Evolutionary conservation across 2,329 filamentous ascomycete genomes (phyloP), one percentile per base, ranked within the genome.

Genomic region (Aspergillus tubingensis): DNA sequence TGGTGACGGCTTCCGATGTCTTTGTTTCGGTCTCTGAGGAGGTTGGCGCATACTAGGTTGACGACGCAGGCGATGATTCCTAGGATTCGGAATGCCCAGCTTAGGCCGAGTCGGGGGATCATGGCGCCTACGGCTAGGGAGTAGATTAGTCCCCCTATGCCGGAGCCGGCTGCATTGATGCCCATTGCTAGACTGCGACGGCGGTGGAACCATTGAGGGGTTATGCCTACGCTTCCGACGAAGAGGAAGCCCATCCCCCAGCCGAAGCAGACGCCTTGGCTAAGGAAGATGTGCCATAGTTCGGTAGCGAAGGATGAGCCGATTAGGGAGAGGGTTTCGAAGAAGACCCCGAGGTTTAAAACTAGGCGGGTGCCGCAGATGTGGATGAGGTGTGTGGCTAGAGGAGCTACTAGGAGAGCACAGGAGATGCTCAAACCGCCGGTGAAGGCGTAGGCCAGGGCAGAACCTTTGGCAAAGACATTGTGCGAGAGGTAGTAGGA

Each of bases 211-310:
- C 86, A 89, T 62, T 88, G 86, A 3, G 86, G 81, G 0, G 82
- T 76, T 49, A 88, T 83, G 1, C 76, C 74, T 43, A 87, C 83
- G 21, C 77, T 80, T 7, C 81, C 84, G 3, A 86, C 84, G 66
- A 86, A 87, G 1, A 86, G 74, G 62, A 87, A 87, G 0, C 86
- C 86, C 82, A 88, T 86, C 0, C 86, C 86, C 68, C 81, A 81
- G 15, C 86, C 86, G 66, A 88, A 87, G 65, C 84, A 86, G 8
- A 87, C 74, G 2, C 86, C 86, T 65, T 88, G 86, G 43, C 78
- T 80, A 1, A 88, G 78, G 62, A 86, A 86, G 8, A 88, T 76
- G 25, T 88, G 85, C 84, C 85, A 88, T 65, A 85, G 84, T 27
- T 81, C 66, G 0, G 66, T 79, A 11, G 84, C 82, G 63, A 87